These are phyloP conservation scores for Penicillium fuscoglaucum DNA, from an alignment of 2,329 filamentous ascomycete species.

Conservation along the genomic window DNA sequence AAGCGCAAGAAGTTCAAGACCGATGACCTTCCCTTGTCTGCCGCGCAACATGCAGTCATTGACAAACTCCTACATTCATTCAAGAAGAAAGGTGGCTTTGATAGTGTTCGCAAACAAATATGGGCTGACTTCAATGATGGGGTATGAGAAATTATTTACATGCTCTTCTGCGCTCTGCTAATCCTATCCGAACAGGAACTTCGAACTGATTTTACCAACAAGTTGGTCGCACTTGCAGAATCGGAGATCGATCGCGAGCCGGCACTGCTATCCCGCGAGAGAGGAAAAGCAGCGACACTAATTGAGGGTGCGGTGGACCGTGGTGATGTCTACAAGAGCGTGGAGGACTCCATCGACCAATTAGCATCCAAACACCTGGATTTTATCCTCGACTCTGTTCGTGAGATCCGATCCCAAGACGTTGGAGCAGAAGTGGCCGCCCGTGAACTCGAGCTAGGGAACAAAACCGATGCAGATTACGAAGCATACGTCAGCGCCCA, in stretches of 20 bases:
- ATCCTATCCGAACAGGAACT: slow-evolving; percentile 45
- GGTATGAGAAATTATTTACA: slow-evolving; percentile 40
- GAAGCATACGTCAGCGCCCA: slow-evolving; percentile 54
- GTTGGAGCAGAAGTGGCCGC: slow-evolving; percentile 58
- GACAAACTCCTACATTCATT: slow-evolving; percentile 63
- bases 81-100: slow-evolving; percentile 67
- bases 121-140: slow-evolving; percentile 59
- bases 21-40: slow-evolving; percentile 61
- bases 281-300: slow-evolving; percentile 61
- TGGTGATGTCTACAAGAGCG: slow-evolving; percentile 61
- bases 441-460: slow-evolving; percentile 56
- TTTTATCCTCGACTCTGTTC: slow-evolving; percentile 54
- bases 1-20: slow-evolving; percentile 56
- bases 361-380: slow-evolving; percentile 57
- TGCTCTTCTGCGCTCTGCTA: slow-evolving; percentile 5
- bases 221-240: slow-evolving; percentile 58
- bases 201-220: slow-evolving; percentile 53
- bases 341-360: slow-evolving; percentile 55
- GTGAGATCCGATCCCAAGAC: slow-evolving; percentile 59
- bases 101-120: slow-evolving; percentile 60
- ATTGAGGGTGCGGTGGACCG: slow-evolving; percentile 65
- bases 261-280: slow-evolving; percentile 60
- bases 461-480: slow-evolving; percentile 63
- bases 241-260: slow-evolving; percentile 64
- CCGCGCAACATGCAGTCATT: slow-evolving; percentile 59